These are phyloP conservation scores for Aspergillus sp. DNA, from an alignment of 2,329 filamentous ascomycete genomes.

Conservation along the genomic window DNA sequence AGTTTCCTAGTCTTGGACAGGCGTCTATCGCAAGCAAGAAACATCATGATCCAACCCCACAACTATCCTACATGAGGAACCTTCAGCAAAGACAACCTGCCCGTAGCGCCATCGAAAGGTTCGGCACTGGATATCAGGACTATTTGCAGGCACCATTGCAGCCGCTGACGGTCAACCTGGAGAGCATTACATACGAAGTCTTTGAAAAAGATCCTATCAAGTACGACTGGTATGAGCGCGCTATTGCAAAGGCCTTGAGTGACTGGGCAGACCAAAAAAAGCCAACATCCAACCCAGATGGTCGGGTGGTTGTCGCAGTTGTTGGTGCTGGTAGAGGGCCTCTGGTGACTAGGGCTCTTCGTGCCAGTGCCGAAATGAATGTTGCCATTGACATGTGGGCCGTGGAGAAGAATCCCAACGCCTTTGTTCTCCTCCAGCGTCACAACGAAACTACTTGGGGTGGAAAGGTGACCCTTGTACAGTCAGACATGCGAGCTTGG, in stretches of 20 bases:
- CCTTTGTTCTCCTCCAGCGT: conserved; percentile 82
- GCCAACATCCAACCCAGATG: conserved; percentile 64
- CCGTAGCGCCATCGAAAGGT: conserved; percentile 56
- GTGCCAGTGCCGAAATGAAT: conserved; percentile 67
- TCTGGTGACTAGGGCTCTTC: conserved; percentile 77
- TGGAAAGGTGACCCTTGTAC: conserved; percentile 74
- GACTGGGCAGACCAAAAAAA: conserved; percentile 71
- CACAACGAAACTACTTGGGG: conserved; percentile 81
- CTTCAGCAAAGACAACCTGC: conserved; percentile 75
- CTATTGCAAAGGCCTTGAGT: conserved; percentile 69
- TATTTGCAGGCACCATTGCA: conserved; percentile 94
- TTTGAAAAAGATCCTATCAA: conserved; percentile 98
- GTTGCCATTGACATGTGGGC: conserved; percentile 82
- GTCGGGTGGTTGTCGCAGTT: conserved; percentile 76
- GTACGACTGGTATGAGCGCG: conserved; percentile 89
- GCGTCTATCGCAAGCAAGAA: conserved; percentile 48
- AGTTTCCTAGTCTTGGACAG: conserved; percentile 67
- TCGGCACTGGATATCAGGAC: conserved; percentile 74
- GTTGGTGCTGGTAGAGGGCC: conserved; percentile 90
- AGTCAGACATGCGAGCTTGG: conserved; percentile 97
- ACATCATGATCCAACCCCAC: conserved; percentile 51
- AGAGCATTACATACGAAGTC: conserved; percentile 95
- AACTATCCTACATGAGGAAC: conserved; percentile 76
- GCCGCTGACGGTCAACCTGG: conserved; percentile 89
- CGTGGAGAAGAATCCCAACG: conserved; percentile 97